Evolutionary conservation across 108 stramenopile species (phyloP).

Genomic region (Skeletonema potamos): DNA sequence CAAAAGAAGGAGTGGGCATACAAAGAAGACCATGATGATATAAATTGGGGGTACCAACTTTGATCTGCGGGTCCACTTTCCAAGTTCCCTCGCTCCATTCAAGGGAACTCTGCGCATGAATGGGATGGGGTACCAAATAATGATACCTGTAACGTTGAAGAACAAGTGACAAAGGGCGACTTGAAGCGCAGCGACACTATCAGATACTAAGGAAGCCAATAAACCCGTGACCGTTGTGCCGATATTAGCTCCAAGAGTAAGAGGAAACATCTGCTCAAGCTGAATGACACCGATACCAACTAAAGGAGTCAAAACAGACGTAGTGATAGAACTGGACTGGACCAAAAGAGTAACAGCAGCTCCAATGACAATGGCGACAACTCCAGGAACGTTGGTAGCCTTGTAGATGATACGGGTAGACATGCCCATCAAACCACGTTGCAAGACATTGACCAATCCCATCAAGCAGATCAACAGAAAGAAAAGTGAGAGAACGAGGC

Average conservation of each 20-base stretch:
- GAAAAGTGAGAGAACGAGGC: constrained; percentile 70
- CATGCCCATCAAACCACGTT: constrained; percentile 70
- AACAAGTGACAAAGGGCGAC: constrained; percentile 80
- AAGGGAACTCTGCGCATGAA: constrained; percentile 74
- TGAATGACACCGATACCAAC: constrained; percentile 70
- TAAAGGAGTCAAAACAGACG: constrained; percentile 80
- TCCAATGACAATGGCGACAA: constrained; percentile 79
- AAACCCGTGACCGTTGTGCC: constrained; percentile 83
- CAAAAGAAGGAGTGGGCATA: constrained; percentile 62
- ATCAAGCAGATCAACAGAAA: constrained; percentile 76
- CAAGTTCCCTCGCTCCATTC: constrained; percentile 60
- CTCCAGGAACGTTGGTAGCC: constrained; percentile 85
- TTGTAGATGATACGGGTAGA: constrained; percentile 83
- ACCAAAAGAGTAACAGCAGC: constrained; percentile 80
- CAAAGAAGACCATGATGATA: constrained; percentile 70
- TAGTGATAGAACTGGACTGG: constrained; percentile 80
- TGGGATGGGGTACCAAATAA: constrained; percentile 84
- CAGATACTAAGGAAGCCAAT: constrained; percentile 69
- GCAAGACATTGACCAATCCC: constrained; percentile 78
- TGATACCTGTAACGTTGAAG: constrained; percentile 82
- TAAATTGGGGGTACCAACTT: constrained; percentile 68
- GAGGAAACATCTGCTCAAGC: constrained; percentile 78
- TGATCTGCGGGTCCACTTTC: constrained; percentile 60
- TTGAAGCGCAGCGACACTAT: constrained; percentile 61
- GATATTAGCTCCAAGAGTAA: constrained; percentile 89